A percentile compares a stretch with the other conserved stretches of the same genome.
phyloP scores from a whole-genome alignment of 306 rosid species.

The Vigna unguiculata region DNA sequence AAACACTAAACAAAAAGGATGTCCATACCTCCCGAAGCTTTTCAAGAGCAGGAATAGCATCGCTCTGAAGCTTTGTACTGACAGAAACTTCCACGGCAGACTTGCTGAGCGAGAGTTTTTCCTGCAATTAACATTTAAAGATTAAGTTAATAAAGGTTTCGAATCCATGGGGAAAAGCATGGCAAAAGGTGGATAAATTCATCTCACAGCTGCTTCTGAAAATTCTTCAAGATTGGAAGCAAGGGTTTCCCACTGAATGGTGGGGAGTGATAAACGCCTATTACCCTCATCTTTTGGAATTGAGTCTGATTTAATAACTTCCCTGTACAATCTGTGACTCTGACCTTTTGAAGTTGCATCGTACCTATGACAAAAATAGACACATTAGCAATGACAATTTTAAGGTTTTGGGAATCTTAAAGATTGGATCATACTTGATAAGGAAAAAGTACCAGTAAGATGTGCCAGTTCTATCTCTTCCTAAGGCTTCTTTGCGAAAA shows the following conservation, averaged over 20 bases:
- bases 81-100: slow-evolving; percentile 54
- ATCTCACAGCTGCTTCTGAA: slow-evolving; percentile 69
- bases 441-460: slow-evolving; percentile 67
- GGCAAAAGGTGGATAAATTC: slow-evolving; percentile 19
- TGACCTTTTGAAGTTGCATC: slow-evolving; percentile 68
- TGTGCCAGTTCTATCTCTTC: slow-evolving; percentile 66
- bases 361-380: slow-evolving; percentile 64
- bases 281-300: slow-evolving; percentile 51
- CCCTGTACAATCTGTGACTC: slow-evolving; percentile 56
- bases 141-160: slow-evolving; percentile 19
- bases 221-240: slow-evolving; percentile 79
- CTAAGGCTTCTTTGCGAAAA: slow-evolving; percentile 74
- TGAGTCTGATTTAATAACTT: slow-evolving; percentile 52
- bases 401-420: slow-evolving; percentile 16
- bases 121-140: slow-evolving; percentile 63
- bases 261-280: slow-evolving; percentile 51
- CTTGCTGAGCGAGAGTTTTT: slow-evolving; percentile 64
- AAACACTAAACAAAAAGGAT: slow-evolving; percentile 29
- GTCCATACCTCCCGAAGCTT: slow-evolving; percentile 63
- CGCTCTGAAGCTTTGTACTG: slow-evolving; percentile 62
- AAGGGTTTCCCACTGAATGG: slow-evolving; percentile 78
- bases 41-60: slow-evolving; percentile 76
- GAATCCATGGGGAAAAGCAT: slow-evolving; percentile 1
- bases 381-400: slow-evolving; percentile 29
- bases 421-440: slow-evolving; percentile 1